These are phyloP conservation scores for Thozetella sp. DNA, from an alignment of 495 filamentous ascomycete genomes.

Conservation along the genomic window DNA sequence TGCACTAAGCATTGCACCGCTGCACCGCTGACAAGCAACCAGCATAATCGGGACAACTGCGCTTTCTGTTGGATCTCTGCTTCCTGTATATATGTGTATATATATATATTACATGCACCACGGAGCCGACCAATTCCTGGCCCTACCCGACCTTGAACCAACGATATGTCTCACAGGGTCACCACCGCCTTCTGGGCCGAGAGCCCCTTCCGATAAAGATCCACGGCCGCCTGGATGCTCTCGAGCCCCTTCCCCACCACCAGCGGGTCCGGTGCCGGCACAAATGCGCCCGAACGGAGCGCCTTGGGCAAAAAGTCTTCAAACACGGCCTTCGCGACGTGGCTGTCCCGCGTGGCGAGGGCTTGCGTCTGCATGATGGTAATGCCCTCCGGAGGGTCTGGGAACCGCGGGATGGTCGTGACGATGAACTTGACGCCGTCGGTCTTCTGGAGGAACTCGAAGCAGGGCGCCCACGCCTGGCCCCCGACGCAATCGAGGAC, in stretches of 20 bases:
- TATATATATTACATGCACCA: too few relatives aligned
- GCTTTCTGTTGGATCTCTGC: too few relatives aligned
- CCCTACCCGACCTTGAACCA: too few relatives aligned
- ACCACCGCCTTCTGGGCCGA: conserved; percentile 41
- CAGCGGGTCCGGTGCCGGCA: conserved; percentile 7
- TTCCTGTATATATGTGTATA: too few relatives aligned
- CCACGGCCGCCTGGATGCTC: conserved; percentile 9
- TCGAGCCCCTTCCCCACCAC: conserved; percentile 11
- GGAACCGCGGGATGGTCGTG: not conserved
- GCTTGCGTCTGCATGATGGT: not conserved
- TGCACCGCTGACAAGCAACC: too few relatives aligned
- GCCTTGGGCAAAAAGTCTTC: conserved; percentile 15
- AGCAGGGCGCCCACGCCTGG: not conserved
- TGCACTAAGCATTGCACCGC: too few relatives aligned
- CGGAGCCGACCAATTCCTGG: too few relatives aligned
- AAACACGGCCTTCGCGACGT: conserved; percentile 4
- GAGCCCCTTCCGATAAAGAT: conserved; percentile 26
- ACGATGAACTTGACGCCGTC: not conserved
- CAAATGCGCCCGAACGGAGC: conserved; percentile 6
- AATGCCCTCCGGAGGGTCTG: not conserved
- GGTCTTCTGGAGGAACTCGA: not conserved
- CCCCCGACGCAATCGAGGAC: not conserved
- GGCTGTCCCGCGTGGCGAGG: not conserved
- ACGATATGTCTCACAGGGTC: too few relatives aligned
- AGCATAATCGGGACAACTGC: too few relatives aligned